Percentiles rank a stretch among this genome's conserved stretches.
Conservation (phyloP, 305 asterid species). For the Nicotiana rustica region DNA sequence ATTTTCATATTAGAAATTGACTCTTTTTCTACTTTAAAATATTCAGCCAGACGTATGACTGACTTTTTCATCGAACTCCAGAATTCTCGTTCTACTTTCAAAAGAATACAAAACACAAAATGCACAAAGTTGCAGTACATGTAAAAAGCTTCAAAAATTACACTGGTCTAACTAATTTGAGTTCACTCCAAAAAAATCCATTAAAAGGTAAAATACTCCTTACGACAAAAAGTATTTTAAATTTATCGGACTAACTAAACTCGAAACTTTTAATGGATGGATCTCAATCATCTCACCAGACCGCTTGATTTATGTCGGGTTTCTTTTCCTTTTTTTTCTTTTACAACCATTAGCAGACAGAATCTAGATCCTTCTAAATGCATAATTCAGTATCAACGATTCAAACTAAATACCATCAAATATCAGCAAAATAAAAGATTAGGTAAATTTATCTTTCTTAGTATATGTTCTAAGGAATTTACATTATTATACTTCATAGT, state of each 20-base stretch:
- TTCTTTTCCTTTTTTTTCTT: too few relatives aligned
- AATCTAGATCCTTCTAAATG: neutral
- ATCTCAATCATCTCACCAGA: too few relatives aligned
- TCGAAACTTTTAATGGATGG: too few relatives aligned
- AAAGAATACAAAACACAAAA: slow-evolving; percentile 23
- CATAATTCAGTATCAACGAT: neutral
- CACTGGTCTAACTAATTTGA: too few relatives aligned
- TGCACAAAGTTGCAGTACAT: neutral
- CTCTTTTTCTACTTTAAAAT: neutral
- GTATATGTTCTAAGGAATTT: neutral
- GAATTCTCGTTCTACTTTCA: neutral
- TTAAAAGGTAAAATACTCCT: too few relatives aligned
- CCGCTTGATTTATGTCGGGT: neutral
- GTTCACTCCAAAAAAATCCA: too few relatives aligned
- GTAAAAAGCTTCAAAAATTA: too few relatives aligned
- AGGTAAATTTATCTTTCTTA: too few relatives aligned
- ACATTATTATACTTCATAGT: neutral
- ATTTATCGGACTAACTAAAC: too few relatives aligned
- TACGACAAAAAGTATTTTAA: too few relatives aligned
- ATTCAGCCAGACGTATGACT: neutral
- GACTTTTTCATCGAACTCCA: slow-evolving; percentile 11
- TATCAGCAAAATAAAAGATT: too few relatives aligned
- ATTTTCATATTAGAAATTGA: neutral
- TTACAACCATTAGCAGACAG: neutral
- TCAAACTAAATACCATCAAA: neutral